Conservation (phyloP, 1,284 basidiomycete species). For the Sphagnurus paluster region DNA sequence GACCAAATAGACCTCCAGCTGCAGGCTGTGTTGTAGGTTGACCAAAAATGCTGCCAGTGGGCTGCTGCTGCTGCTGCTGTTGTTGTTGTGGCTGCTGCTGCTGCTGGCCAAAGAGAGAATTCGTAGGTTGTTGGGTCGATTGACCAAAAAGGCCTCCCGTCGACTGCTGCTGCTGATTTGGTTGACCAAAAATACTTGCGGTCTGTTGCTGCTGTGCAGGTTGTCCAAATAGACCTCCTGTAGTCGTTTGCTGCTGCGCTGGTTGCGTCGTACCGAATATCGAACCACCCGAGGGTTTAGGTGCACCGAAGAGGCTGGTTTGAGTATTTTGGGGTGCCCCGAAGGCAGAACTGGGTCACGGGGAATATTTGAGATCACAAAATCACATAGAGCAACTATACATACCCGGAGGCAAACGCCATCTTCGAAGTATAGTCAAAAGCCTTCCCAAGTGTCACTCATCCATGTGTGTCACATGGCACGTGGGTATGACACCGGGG, state of each 20-base stretch:
- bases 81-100: constrained; percentile 19
- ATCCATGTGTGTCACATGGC: too few species aligned
- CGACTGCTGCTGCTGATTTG: constrained; percentile 27
- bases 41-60: constrained; percentile 16
- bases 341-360: neutral
- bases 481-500: neutral
- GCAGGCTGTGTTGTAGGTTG: constrained; percentile 18
- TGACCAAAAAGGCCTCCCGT: constrained; percentile 17
- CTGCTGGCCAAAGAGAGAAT: constrained; percentile 19
- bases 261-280: constrained; percentile 32
- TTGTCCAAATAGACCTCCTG: constrained; percentile 16
- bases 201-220: constrained; percentile 22
- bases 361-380: neutral
- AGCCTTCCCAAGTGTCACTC: too few species aligned
- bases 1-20: constrained; percentile 17
- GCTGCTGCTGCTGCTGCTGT: constrained; percentile 14
- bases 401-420: constrained; percentile 27
- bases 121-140: constrained; percentile 8
- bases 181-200: constrained; percentile 22
- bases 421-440: too few species aligned
- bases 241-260: constrained; percentile 25
- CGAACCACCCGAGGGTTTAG: constrained; percentile 24
- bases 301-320: constrained; percentile 34
- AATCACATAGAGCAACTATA: neutral
- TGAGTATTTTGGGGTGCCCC: neutral